Evolutionary conservation across 176 grass and related monocot species (phyloP).

Genomic region (Aegilops longissima): DNA sequence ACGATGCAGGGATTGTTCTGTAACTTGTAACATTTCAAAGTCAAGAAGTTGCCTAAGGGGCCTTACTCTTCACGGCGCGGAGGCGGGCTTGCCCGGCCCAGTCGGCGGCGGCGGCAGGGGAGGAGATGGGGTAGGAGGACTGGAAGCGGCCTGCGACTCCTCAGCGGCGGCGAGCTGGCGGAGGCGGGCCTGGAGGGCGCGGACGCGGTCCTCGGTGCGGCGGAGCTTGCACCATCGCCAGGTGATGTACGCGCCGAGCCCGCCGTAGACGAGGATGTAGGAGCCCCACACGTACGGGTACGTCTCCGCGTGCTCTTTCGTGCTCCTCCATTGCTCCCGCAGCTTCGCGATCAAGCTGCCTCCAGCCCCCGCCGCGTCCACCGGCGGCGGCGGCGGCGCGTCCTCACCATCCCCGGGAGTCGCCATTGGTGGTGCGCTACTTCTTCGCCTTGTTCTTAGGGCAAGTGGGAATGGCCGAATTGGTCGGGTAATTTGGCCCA

Average conservation of each 20-base stretch:
- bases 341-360: slow-evolving; percentile 43
- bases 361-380: neutral
- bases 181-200: slow-evolving; percentile 66
- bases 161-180: slow-evolving; percentile 65
- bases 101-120: neutral
- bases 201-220: slow-evolving; percentile 81
- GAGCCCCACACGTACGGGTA: slow-evolving; percentile 97
- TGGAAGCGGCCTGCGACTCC: slow-evolving; percentile 37
- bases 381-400: neutral
- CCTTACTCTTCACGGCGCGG: slow-evolving; percentile 37
- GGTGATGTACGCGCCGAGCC: slow-evolving; percentile 65
- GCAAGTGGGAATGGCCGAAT: slow-evolving; percentile 9
- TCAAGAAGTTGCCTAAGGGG: slow-evolving; percentile 12
- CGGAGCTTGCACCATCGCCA: slow-evolving; percentile 88
- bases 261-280: slow-evolving; percentile 94
- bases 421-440: slow-evolving; percentile 35
- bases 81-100: slow-evolving; percentile 12
- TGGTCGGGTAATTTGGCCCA: neutral
- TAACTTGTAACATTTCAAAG: neutral
- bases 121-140: neutral
- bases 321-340: slow-evolving; percentile 60
- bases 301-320: slow-evolving; percentile 94
- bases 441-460: slow-evolving; percentile 15
- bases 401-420: slow-evolving; percentile 35
- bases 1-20: neutral